A percentile compares a stretch with the other conserved stretches of the same genome.
Evolutionary conservation across 192 early-diverging fungal genomes (phyloP).

Genomic region (Martensiomyces pterosporus): DNA sequence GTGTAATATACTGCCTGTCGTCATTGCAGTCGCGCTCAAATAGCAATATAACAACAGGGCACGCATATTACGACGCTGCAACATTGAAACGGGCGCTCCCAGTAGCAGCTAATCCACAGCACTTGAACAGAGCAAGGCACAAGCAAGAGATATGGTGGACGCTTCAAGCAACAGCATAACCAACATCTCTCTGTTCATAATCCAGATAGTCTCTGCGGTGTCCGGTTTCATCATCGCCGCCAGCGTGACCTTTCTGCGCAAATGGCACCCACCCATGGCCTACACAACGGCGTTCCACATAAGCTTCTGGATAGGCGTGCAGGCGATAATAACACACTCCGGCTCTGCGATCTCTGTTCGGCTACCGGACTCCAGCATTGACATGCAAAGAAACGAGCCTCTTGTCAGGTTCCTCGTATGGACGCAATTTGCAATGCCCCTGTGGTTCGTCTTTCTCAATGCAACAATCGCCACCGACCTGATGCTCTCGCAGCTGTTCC

Average conservation of each 20-base stretch:
- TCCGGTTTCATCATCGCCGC: conserved; percentile 41
- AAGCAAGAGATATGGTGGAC: conserved; percentile 29
- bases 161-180: conserved; percentile 20
- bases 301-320: conserved; percentile 48
- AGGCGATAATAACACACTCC: conserved; percentile 43
- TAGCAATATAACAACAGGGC: too few relatives aligned
- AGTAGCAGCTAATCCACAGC: too few relatives aligned
- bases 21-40: too few relatives aligned
- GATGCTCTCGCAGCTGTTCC: conserved; percentile 36
- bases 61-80: too few relatives aligned
- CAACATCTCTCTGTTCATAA: conserved; percentile 40
- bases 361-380: conserved; percentile 22
- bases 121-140: too few relatives aligned
- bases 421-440: conserved; percentile 49
- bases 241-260: conserved; percentile 37
- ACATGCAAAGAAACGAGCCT: conserved; percentile 34
- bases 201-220: conserved; percentile 39
- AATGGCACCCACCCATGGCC: conserved; percentile 43
- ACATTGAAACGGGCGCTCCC: too few relatives aligned
- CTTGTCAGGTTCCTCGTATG: conserved; percentile 42
- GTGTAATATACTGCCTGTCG: too few relatives aligned
- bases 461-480: conserved; percentile 43
- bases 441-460: conserved; percentile 51
- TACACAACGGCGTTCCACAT: conserved; percentile 46
- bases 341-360: conserved; percentile 41